Percentiles rank a stretch among this genome's conserved stretches.
Evolutionary conservation across 352 stramenopile genomes (phyloP).

Genomic region (Phytophthora aleatoria): DNA sequence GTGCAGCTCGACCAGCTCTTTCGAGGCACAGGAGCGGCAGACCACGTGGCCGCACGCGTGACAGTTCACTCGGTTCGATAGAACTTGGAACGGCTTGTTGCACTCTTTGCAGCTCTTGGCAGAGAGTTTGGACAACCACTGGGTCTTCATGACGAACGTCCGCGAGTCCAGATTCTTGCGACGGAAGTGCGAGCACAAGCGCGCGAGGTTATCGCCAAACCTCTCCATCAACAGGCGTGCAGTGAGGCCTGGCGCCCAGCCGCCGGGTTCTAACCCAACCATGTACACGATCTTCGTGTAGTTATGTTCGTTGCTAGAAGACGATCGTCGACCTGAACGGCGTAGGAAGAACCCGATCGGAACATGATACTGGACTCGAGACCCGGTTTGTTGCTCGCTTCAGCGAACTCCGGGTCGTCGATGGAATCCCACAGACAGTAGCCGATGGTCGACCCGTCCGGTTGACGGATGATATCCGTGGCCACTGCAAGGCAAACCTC

Average conservation of each 20-base stretch:
- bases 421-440: constrained; percentile 74
- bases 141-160: constrained; percentile 50
- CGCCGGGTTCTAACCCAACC: constrained; percentile 46
- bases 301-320: constrained; percentile 6
- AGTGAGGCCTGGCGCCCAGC: constrained; percentile 39
- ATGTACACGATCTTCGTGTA: constrained; percentile 70
- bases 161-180: constrained; percentile 49
- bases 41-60: constrained; percentile 46
- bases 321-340: constrained; percentile 21
- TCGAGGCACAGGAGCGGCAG: constrained; percentile 39
- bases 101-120: constrained; percentile 45
- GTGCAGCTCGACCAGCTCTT: constrained; percentile 45
- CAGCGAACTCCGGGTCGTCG: constrained; percentile 37
- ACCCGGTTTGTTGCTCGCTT: constrained; percentile 19
- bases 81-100: constrained; percentile 36
- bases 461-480: constrained; percentile 40
- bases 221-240: constrained; percentile 46
- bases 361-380: constrained; percentile 45
- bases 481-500: constrained; percentile 40
- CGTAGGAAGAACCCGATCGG: constrained; percentile 53
- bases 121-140: constrained; percentile 44
- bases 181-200: constrained; percentile 54
- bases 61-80: constrained; percentile 51
- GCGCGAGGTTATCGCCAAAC: constrained; percentile 46
- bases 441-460: constrained; percentile 52